These are phyloP conservation scores for Cyberlindnera galapagoensis DNA, from an alignment of 805 yeast species.

Conservation along the genomic window DNA sequence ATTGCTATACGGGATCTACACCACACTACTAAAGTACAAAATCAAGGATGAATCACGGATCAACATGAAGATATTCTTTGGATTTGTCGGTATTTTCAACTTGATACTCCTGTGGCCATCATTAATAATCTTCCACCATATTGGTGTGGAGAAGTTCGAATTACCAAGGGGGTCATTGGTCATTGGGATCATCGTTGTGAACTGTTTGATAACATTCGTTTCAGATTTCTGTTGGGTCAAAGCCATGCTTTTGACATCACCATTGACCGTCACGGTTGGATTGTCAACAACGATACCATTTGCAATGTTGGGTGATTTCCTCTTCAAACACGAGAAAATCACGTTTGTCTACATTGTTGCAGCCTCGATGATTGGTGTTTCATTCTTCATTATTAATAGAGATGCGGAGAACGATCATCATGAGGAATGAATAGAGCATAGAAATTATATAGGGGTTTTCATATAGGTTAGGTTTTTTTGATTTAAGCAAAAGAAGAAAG, in stretches of 20 bases:
- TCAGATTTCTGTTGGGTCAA: constrained; percentile 96
- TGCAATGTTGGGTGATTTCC: constrained; percentile 86
- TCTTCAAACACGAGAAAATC: constrained; percentile 59
- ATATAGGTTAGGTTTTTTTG: neutral
- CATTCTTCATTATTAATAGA: constrained; percentile 78
- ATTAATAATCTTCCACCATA: constrained; percentile 53
- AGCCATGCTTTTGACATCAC: constrained; percentile 89
- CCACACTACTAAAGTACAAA: constrained; percentile 70
- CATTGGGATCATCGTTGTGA: constrained; percentile 47
- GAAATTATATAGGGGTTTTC: neutral
- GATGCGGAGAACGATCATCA: constrained; percentile 61
- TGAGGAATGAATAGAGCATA: constrained; percentile 13
- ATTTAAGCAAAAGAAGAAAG: too few species aligned
- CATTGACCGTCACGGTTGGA: constrained; percentile 93
- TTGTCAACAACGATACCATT: constrained; percentile 89
- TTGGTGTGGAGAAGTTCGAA: constrained; percentile 65
- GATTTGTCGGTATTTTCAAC: constrained; percentile 88
- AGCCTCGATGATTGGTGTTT: constrained; percentile 70
- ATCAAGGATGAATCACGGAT: constrained; percentile 70
- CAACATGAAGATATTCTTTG: constrained; percentile 85
- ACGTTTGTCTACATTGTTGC: constrained; percentile 66
- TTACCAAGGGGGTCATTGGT: constrained; percentile 54
- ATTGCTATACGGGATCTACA: constrained; percentile 83
- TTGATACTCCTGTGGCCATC: constrained; percentile 77
- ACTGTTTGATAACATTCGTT: constrained; percentile 73